These are phyloP conservation scores for Cordyceps tenuipes DNA, from an alignment of 2,329 filamentous ascomycete genomes.

Conservation along the genomic window DNA sequence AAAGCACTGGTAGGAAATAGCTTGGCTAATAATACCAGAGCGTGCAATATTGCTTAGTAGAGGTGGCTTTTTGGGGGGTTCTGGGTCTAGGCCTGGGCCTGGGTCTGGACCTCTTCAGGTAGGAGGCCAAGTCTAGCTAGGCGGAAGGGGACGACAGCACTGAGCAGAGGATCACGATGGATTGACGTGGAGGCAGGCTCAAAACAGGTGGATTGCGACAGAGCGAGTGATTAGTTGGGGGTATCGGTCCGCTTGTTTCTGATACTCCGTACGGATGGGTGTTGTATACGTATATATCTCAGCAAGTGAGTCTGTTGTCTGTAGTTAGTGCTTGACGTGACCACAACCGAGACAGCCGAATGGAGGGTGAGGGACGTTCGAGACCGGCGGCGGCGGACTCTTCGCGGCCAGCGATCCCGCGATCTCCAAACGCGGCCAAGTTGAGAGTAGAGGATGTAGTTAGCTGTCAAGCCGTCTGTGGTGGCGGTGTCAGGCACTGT, in stretches of 20 bases:
- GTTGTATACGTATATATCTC: neutral
- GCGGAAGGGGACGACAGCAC: neutral
- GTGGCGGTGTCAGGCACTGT: neutral
- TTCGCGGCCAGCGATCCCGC: too few relatives aligned
- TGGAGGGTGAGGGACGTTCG: neutral
- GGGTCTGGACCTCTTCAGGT: neutral
- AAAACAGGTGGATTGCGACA: neutral
- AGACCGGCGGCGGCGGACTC: neutral
- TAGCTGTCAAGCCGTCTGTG: too few relatives aligned
- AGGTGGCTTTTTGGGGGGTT: slow-evolving; percentile 1
- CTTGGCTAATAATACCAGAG: neutral
- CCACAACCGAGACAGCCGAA: neutral
- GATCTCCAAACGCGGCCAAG: neutral
- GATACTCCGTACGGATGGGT: neutral
- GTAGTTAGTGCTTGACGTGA: neutral
- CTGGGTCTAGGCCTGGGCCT: neutral
- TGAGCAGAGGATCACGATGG: neutral
- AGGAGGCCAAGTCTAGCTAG: neutral
- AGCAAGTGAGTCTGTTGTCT: neutral
- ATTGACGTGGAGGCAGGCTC: neutral
- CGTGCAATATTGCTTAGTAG: neutral
- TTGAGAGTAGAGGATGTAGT: neutral
- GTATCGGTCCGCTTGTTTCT: neutral
- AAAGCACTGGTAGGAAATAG: neutral
- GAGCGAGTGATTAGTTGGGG: neutral